Evolutionary conservation across 2,329 filamentous ascomycete genomes (phyloP), one percentile per base, ranked within the genome.

Genomic region (Raffaelea deltoideospora): DNA sequence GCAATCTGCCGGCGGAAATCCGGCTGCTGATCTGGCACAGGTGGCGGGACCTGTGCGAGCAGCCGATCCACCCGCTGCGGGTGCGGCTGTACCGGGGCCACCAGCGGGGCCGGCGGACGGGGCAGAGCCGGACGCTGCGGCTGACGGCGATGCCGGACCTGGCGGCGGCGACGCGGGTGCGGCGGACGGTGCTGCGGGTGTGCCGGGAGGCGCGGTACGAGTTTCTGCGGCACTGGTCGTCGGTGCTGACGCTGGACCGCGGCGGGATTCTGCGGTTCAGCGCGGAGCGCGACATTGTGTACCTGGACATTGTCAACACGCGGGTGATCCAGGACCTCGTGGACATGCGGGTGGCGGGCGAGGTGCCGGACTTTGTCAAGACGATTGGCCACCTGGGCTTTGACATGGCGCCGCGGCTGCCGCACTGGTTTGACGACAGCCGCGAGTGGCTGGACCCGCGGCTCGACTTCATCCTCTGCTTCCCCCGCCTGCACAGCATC

Each of bases 391-490:
- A 46, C 29, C 11, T 46, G 8, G 45, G 34, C 15, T 37, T 46
- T 10, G 45, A 45, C n/a, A 46, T 46, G 45, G 35, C 31, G 22
- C 45, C 45, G 14, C 41, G 29, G 10, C 20, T 41, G 18, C 45
- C 45, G 4, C 37, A 42, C 11, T 45, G 43, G 45, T 37, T 41
- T 24, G 13, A 31, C 5, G 31, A 31, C n/a, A 32, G 32, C 30
- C 37, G 26, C 6, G 31, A 37, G 7, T 38, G 40, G 34, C 27
- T 45, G 19, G 37, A 45, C 23, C 43, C 43, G 9, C 33, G 29
- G 13, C 34, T 45, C 3, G 34, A 37, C 2, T 38, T 46, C 14
- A 26, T 46, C 10, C 37, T 46, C 3, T 43, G 43, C 27, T 46
- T 46, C 27, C 35, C 41, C 2, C n/a, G 21, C 2, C 35, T 46